phyloP scores from a whole-genome alignment of 2,329 filamentous ascomycete genomes.

The Zasmidium angulare region DNA sequence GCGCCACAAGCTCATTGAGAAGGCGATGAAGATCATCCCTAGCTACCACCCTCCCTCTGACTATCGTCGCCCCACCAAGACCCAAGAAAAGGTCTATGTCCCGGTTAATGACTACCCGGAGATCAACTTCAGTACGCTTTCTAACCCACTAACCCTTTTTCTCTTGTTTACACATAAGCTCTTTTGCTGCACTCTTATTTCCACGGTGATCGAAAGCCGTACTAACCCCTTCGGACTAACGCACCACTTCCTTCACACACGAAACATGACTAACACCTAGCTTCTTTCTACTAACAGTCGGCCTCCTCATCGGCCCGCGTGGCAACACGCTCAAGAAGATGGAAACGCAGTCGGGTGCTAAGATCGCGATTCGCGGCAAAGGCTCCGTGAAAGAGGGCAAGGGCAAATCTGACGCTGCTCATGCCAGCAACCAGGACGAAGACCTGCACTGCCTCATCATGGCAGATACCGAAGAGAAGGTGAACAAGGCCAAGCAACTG shows the following conservation, averaged over 20 bases:
- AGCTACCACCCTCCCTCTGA: conserved; percentile 99
- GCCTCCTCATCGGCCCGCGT: conserved; percentile 99
- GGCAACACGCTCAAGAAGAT: conserved; percentile 99
- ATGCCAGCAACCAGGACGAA: conserved; percentile 99
- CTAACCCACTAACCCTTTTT: conserved; percentile 75
- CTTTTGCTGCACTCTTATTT: conserved; percentile 24
- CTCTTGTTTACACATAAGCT: conserved; percentile 31
- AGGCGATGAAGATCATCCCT: conserved; percentile 98
- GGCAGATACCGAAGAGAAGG: conserved; percentile 99
- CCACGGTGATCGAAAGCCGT: conserved; percentile 36
- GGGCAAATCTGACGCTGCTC: conserved; percentile 95
- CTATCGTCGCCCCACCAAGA: conserved; percentile 98
- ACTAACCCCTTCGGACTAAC: conserved; percentile 34
- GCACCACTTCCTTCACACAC: conserved; percentile 19
- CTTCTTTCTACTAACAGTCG: conserved; percentile 86
- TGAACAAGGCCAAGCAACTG: conserved; percentile 97
- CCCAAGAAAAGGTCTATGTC: conserved; percentile 99
- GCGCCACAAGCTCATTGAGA: conserved; percentile 97
- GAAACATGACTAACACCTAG: conserved; percentile 69
- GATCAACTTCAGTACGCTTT: conserved; percentile 99
- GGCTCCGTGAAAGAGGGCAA: conserved; percentile 99
- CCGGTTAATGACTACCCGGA: conserved; percentile 99
- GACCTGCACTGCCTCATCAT: conserved; percentile 99
- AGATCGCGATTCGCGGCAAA: conserved; percentile 99
- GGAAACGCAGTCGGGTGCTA: conserved; percentile 94